These are phyloP conservation scores for Globisporangium yorkense DNA, from an alignment of 352 stramenopile genomes.

Conservation along the genomic window DNA sequence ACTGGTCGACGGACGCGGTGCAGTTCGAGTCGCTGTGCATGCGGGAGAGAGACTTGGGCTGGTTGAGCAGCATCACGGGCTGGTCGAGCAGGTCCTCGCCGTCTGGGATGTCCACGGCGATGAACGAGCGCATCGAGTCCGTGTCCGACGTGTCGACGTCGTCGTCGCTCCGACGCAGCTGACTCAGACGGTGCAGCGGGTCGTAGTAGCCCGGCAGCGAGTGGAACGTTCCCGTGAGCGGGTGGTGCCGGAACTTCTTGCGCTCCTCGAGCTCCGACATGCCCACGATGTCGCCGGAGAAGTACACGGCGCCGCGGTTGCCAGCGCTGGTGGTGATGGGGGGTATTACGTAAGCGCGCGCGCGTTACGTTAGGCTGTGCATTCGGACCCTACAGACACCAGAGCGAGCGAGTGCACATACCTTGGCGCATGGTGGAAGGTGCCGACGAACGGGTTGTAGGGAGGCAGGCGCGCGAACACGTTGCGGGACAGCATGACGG, in stretches of 20 bases:
- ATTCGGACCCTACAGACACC: too few species aligned
- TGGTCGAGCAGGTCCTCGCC: slow-evolving; percentile 38
- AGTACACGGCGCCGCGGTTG: slow-evolving; percentile 83
- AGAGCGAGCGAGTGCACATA: slow-evolving; percentile 12
- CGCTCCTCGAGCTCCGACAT: slow-evolving; percentile 86
- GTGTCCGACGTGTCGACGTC: slow-evolving; percentile 60
- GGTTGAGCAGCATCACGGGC: slow-evolving; percentile 24
- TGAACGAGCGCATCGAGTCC: slow-evolving; percentile 68
- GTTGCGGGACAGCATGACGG: slow-evolving; percentile 41
- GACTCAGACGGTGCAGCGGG: slow-evolving; percentile 68
- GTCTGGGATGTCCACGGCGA: slow-evolving; percentile 73
- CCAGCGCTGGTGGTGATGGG: slow-evolving; percentile 37
- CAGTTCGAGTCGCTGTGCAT: slow-evolving; percentile 75
- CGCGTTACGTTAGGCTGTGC: not conserved
- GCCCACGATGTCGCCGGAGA: slow-evolving; percentile 83
- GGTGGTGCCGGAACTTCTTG: slow-evolving; percentile 86
- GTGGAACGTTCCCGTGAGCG: slow-evolving; percentile 85
- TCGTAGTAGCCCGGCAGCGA: slow-evolving; percentile 84
- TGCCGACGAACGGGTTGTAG: slow-evolving; percentile 88
- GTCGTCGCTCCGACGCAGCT: slow-evolving; percentile 59
- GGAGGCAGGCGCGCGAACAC: slow-evolving; percentile 81
- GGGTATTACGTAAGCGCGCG: too few species aligned
- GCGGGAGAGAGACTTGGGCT: slow-evolving; percentile 52
- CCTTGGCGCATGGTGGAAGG: slow-evolving; percentile 88
- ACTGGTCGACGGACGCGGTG: slow-evolving; percentile 24